Evolutionary conservation across 306 rosid species (phyloP), one percentile per base, ranked within the genome.

Genomic region (Lathyrus aphaca): DNA sequence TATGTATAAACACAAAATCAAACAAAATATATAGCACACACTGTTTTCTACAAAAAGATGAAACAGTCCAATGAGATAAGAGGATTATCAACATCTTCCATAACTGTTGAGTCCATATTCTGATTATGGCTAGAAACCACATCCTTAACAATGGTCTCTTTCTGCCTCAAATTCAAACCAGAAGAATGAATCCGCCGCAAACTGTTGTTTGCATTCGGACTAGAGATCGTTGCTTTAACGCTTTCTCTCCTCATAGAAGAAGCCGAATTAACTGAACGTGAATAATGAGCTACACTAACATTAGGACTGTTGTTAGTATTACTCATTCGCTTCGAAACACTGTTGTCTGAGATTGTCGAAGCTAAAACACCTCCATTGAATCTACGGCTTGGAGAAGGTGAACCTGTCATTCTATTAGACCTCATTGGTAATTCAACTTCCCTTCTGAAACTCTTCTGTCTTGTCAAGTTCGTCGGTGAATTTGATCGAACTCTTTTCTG

Each of bases 41-140:
- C 43, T 37, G 6, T 4, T 46, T 35, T 69, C 88, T 90, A 93
- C 60, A 90, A 54, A 80, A 93, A 90, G 76, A 93, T 93, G 74
- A 93, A 93, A 67, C 97, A 93, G 71, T 93, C 97, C 84, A 93
- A 81, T 69, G 94, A 79, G 64, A 93, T 88, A 61, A 88, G 84
- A 46, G 96, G 97, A 74, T 90, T 90, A n/a, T 86, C 77, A 69
- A 90, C 78, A 77, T 93, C 96, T 82, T 88, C 96, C 71, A 75
- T 69, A 14, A 75, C 65, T 59, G 71, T 50, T 4, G 70, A 43
- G 39, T 87, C 89, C 65, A 75, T 5, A 19, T 77, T 80, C 0
- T 56, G 62, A 25, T 77, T 70, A 40, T 67, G 64, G 19, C 54
- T 64, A 42, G 78, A 67, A 40, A 83, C 7, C 3, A 80, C 91